Evolutionary conservation across 2,329 filamentous ascomycete species (phyloP), one percentile per base, ranked within the genome.

Genomic region (Sclerotinia spermophila): DNA sequence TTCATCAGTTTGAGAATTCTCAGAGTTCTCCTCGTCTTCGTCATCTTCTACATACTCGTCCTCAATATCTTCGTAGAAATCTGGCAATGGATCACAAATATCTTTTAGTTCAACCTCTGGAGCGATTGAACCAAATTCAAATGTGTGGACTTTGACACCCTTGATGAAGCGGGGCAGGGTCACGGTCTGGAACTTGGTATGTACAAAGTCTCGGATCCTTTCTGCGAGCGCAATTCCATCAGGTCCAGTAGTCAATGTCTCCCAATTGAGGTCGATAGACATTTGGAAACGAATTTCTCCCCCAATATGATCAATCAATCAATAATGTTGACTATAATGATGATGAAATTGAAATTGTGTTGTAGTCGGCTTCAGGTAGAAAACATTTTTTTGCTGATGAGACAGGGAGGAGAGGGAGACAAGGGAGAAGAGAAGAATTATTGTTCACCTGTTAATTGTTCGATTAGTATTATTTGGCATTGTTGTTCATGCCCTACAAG

Each of bases 251-350:
- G 95, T 98, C 79, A 98, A 88, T 73, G 91, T 92, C 78, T 96
- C 91, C 96, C 96, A 99, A 82, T 97, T 94, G 80, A 99, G 91
- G 79, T 98, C 94, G 84, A 99, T 95, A 76, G 96, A 98, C 96
- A 99, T 99, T 61, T 74, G 73, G 67, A 15, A 51, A n/a, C 68
- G 64, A 45, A 35, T 55, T 24, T 3, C 27, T 53, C 48, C 17
- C 27, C 48, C 48, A n/a, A 58, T 53, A 21, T 5, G 40, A 59
- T 44, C 51, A 68, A 27, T 40, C 42, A 40, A n/a, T 42, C n/a
- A 38, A 51, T 7, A 51, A 53, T 53, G n/a, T 27, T 30, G 48
- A 53, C 27, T 27, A 6, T 45, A 21, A 53, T 27, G 55, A 53
- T 53, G 27, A 30, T 35, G 38, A 27, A 66, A 35, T 30, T 11